phyloP scores from a whole-genome alignment of 2,329 filamentous ascomycete species.

The Rasamsonia emersonii region DNA sequence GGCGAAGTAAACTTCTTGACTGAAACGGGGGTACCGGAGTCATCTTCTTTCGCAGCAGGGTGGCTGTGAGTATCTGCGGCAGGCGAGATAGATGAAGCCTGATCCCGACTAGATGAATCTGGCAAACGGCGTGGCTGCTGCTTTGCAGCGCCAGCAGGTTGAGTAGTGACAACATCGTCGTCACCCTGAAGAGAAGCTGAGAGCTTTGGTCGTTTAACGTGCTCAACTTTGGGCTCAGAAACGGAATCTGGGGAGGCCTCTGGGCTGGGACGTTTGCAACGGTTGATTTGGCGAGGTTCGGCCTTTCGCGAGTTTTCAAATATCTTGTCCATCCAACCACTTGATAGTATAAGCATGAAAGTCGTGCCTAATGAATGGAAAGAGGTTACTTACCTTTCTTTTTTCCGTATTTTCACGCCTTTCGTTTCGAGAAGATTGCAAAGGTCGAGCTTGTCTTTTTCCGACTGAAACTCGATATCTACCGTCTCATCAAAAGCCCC shows the following conservation, averaged over 20 bases:
- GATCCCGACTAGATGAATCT: slow-evolving; percentile 2
- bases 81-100: not conserved
- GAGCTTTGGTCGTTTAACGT: slow-evolving; percentile 20
- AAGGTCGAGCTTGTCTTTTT: slow-evolving; percentile 15
- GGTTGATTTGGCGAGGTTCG: slow-evolving; percentile 4
- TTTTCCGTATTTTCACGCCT: slow-evolving; percentile 12
- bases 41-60: slow-evolving; percentile 6
- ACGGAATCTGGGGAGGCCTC: slow-evolving; percentile 6
- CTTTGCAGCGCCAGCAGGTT: slow-evolving; percentile 1
- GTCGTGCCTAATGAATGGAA: not conserved
- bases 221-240: slow-evolving; percentile 6
- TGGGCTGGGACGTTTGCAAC: slow-evolving; percentile 11
- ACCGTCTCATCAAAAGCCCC: slow-evolving; percentile 10
- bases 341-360: slow-evolving; percentile 12
- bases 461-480: slow-evolving; percentile 21
- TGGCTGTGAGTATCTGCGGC: slow-evolving; percentile 8
- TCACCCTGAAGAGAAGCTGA: slow-evolving; percentile 21
- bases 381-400: slow-evolving; percentile 16
- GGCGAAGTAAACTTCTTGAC: slow-evolving; percentile 18
- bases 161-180: slow-evolving; percentile 6
- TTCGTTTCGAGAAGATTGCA: slow-evolving; percentile 9
- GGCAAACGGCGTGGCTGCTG: slow-evolving; percentile 7
- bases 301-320: slow-evolving; percentile 16
- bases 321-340: slow-evolving; percentile 24
- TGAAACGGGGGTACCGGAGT: slow-evolving; percentile 17